Evolutionary conservation across 352 stramenopile genomes (phyloP).

Genomic region (Phytophthora syringae): DNA sequence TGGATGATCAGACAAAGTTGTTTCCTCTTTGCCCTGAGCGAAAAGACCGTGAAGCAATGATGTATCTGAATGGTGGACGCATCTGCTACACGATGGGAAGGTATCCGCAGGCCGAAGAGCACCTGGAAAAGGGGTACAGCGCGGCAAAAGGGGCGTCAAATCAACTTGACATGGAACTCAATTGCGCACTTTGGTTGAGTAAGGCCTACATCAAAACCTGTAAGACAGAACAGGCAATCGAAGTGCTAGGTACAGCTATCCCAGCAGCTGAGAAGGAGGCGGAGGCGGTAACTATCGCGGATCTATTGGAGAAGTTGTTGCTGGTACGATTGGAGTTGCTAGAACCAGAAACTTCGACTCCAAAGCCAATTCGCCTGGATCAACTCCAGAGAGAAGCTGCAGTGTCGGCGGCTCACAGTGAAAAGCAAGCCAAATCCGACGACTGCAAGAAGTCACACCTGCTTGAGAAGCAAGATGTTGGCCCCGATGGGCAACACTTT

Average conservation of each 20-base stretch:
- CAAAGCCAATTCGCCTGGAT: conserved; percentile 20
- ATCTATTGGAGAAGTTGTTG: conserved; percentile 54
- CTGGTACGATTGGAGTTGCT: conserved; percentile 57
- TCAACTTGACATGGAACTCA: conserved; percentile 49
- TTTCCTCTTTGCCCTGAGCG: conserved; percentile 51
- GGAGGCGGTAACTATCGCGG: conserved; percentile 23
- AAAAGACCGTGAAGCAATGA: conserved; percentile 48
- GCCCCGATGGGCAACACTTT: conserved; percentile 1
- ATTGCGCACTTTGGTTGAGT: conserved; percentile 57
- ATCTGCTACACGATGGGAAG: conserved; percentile 64
- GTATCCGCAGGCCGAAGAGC: conserved; percentile 50
- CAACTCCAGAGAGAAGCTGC: conserved; percentile 50
- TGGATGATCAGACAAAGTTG: conserved; percentile 58
- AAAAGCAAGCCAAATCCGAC: conserved; percentile 9
- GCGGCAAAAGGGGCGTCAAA: conserved; percentile 27
- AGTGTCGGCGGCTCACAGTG: conserved; percentile 5
- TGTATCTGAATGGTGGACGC: conserved; percentile 66
- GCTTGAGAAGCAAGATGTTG: conserved; percentile 15
- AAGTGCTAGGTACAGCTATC: conserved; percentile 35
- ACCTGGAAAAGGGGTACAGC: conserved; percentile 47
- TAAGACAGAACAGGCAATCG: conserved; percentile 37
- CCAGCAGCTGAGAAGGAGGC: conserved; percentile 29
- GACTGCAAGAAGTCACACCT: conserved; percentile 4
- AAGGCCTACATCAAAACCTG: conserved; percentile 50
- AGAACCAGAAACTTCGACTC: conserved; percentile 30